Evolutionary conservation across 2,329 filamentous ascomycete genomes (phyloP).

Genomic region (Erysiphe pulchra): DNA sequence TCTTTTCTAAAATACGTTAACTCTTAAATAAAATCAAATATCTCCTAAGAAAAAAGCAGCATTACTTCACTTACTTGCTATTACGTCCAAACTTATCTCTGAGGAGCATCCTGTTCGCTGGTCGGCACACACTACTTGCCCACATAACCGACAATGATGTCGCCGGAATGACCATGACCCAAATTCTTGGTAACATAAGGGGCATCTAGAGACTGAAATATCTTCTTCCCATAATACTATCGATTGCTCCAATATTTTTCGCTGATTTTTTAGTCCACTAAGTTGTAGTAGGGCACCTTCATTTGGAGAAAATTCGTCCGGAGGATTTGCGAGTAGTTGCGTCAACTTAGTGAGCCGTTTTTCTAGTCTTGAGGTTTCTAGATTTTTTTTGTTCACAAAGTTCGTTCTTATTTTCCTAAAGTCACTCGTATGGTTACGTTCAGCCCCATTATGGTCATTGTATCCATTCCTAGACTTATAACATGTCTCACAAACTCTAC

Average conservation of each 20-base stretch:
- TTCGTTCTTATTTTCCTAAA: conserved; percentile 51
- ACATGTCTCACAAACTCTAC: conserved; percentile 92
- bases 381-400: conserved; percentile 56
- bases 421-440: conserved; percentile 42
- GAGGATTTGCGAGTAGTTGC: conserved; percentile 50
- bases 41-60: neutral
- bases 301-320: conserved; percentile 33
- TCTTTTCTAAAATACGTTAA: conserved; percentile 17
- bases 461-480: conserved; percentile 93
- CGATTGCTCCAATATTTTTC: conserved; percentile 68
- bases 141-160: conserved; percentile 87
- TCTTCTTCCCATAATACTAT: conserved; percentile 94
- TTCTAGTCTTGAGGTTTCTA: conserved; percentile 75
- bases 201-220: conserved; percentile 50
- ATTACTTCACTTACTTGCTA: conserved; percentile 25
- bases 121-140: conserved; percentile 80
- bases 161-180: conserved; percentile 76
- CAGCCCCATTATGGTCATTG: conserved; percentile 57
- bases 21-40: conserved; percentile 8
- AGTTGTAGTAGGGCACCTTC: conserved; percentile 26
- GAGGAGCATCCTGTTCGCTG: conserved; percentile 59
- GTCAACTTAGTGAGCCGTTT: conserved; percentile 82
- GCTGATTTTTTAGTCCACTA: conserved; percentile 43
- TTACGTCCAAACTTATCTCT: conserved; percentile 59
- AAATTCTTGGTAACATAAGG: conserved; percentile 92